Base-by-base conservation (phyloP, 2,329 filamentous ascomycete species). In the Paecilomyces variotii region DNA sequence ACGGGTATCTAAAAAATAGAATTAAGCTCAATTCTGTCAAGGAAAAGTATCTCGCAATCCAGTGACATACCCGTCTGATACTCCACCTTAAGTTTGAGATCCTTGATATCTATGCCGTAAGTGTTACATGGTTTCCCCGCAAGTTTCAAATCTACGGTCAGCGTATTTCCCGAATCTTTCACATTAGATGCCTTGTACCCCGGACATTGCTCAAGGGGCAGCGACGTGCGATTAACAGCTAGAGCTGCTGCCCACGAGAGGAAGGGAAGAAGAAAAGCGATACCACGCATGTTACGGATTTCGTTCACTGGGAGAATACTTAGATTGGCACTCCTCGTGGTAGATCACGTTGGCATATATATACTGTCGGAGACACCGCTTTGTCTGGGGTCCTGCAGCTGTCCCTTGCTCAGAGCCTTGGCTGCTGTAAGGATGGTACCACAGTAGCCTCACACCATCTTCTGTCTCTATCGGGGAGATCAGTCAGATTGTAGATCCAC, bases 121-220 rank as follows among this genome's bases (percentile, higher is more conserved):
- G 75, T 75, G 66, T 86, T 82, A 71, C 85, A 87, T 4, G 87
- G 79, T 9, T 78, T 67, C 0, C 89, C 90, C 6, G 87, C 87
- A 10, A 95, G 80, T 2, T 74, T 80, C 54, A 96, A 78, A 62
- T 88, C 81, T 1, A 90, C 91, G 0, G 83, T 88, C 56, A 94
- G 75, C 7, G 84, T 84, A 55, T 62, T 63, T 12, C 59, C 62
- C 4, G 62, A 60, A 54, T 74, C 63, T 27, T 70, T 63, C 25
- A 76, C 63, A 61, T 75, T 74, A 12, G 64, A 66, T 34, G 69
- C 73, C 34, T 65, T 70, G 59, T 77, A 77, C 9, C 74, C 74
- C 19, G 75, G 73, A 54, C 74, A 77, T 6, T 28, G 6, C 25
- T 52, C 25, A 11, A 52, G 50, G 10, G 50, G 50, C 7, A 52